Evolutionary conservation across 2,329 filamentous ascomycete species (phyloP).

Genomic region (Juglanconis oblonga): DNA sequence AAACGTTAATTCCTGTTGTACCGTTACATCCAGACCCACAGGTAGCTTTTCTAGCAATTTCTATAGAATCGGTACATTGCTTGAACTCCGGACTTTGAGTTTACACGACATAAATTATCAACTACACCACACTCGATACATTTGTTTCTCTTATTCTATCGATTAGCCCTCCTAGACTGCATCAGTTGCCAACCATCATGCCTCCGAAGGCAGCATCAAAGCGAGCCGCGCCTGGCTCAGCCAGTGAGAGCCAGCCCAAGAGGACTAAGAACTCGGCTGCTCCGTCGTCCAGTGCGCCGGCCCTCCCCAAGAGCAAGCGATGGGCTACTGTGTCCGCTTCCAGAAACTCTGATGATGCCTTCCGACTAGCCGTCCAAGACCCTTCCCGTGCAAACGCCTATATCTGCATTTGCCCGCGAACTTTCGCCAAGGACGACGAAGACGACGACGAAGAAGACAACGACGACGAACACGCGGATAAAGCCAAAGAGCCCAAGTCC

Average conservation of each 20-base stretch:
- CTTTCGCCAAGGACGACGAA: neutral
- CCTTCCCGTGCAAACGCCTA: neutral
- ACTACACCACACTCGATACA: no score
- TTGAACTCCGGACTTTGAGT: no score
- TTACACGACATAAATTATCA: no score
- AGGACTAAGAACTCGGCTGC: neutral
- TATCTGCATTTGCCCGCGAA: conserved; percentile 1
- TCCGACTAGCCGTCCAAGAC: neutral
- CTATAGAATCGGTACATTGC: no score
- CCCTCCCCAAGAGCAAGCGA: neutral
- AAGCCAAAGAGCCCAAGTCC: neutral
- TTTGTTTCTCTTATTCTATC: no score
- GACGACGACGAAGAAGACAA: neutral
- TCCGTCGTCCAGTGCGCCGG: neutral
- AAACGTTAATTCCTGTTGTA: no score
- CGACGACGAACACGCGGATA: neutral
- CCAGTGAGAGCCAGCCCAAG: neutral
- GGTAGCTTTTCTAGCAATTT: no score
- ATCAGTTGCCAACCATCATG: neutral
- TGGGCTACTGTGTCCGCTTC: neutral
- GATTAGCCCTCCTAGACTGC: neutral
- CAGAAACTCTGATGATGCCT: neutral
- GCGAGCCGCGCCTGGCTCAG: neutral
- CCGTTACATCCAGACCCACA: no score
- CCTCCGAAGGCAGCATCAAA: neutral